These are phyloP conservation scores for Boletus pseudopeckii DNA, from an alignment of 768 basidiomycete species.

Conservation along the genomic window DNA sequence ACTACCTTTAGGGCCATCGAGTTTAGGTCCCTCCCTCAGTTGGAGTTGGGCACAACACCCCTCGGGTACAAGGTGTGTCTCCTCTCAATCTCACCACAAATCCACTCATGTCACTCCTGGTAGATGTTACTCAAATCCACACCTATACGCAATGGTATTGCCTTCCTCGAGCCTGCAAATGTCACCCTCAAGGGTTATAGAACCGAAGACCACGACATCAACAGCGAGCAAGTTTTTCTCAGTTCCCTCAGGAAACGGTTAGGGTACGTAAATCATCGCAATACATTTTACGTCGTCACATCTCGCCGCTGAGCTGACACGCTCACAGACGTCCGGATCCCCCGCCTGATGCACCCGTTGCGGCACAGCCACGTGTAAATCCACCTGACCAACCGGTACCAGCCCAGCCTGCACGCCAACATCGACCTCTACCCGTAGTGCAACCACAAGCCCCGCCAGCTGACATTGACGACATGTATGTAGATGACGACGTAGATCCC, in stretches of 20 bases:
- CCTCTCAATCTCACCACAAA: not conserved
- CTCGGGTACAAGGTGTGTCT: conserved; percentile 75
- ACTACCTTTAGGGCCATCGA: conserved; percentile 73
- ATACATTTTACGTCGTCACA: not conserved
- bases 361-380: conserved; percentile 9
- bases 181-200: conserved; percentile 58
- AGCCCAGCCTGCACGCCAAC: conserved; percentile 15
- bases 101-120: not conserved
- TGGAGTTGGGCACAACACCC: conserved; percentile 72
- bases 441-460: conserved; percentile 11
- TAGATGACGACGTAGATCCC: conserved; percentile 29
- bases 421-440: conserved; percentile 5
- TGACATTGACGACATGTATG: conserved; percentile 23
- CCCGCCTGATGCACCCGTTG: conserved; percentile 9
- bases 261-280: conserved; percentile 48
- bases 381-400: conserved; percentile 12
- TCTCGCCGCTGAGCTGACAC: not conserved
- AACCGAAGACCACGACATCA: conserved; percentile 60
- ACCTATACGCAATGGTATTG: conserved; percentile 63
- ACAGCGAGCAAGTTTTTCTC: conserved; percentile 58
- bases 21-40: conserved; percentile 58
- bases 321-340: conserved; percentile 27
- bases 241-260: conserved; percentile 58
- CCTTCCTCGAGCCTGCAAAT: conserved; percentile 71
- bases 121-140: conserved; percentile 73